Evolutionary conservation across 78 protist genomes (phyloP), one percentile per base, ranked within the genome.

Genomic region (Pigoraptor vietnamica): DNA sequence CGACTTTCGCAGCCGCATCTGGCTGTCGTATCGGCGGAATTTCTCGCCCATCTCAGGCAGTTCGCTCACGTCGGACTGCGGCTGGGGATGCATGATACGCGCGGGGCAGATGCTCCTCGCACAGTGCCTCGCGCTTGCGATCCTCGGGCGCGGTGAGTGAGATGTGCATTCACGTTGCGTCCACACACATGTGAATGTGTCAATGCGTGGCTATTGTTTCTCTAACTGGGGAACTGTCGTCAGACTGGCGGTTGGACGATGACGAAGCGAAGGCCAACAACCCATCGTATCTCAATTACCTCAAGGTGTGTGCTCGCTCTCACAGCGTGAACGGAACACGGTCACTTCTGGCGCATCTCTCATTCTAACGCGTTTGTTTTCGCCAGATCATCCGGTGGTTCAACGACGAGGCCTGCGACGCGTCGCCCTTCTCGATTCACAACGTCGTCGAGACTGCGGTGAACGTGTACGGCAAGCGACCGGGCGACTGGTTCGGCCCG

Each of bases 31-130:
- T 40, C 90, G 90, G 24, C 0, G 24, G 19, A 36, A 87, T 32
- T 87, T 87, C 56, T 10, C 40, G 81, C 90, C 38, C 9, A 37
- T 87, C 2, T 10, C 35, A 0, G 67, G 34, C 90, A 39, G 39
- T 29, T 24, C 40, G 34, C n/a, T 32, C 82, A 40, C 56, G 40
- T 29, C 90, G 24, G 90, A 88, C 37, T 24, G 32, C 82, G 90
- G 90, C 39, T 88, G 90, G 90, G 90, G 90, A 14, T 88, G 90
- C 81, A 88, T n/a, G 81, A 39, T 88, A 0, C 90, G 90, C 90
- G 25, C 35, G 23, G 90, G 48, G n/a, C 90, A 88, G 90, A 88
- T 88, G 90, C 56, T 88, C 29, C 39, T 88, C 24, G 90, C 90
- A 1, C 81, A 88, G 90, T 9, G 35, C 10, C 35, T 88, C 21